A percentile compares a stretch with the other conserved stretches of the same genome.
Evolutionary conservation across 257 asterid species (phyloP).

Genomic region (Solanum raphanifolium): DNA sequence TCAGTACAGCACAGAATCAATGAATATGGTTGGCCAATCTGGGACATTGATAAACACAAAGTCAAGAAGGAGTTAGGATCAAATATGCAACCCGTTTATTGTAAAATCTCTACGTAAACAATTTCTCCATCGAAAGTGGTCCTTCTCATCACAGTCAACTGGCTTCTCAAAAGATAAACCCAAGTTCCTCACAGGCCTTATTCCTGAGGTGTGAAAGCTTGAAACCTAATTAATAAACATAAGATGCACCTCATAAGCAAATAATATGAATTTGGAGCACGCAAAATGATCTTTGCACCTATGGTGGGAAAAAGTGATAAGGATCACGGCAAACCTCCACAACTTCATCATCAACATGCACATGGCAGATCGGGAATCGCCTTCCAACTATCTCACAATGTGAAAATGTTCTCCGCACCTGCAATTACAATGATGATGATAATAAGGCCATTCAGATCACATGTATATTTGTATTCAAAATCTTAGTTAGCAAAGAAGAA

Average conservation of each 20-base stretch:
- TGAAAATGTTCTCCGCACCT: slow-evolving; percentile 16
- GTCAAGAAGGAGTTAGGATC: neutral
- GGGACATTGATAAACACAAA: neutral
- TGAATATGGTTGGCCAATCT: neutral
- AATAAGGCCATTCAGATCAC: neutral
- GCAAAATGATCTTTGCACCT: neutral
- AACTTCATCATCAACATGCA: slow-evolving; percentile 13
- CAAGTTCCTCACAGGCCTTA: slow-evolving; percentile 5
- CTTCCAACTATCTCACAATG: slow-evolving; percentile 18
- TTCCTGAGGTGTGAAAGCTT: slow-evolving; percentile 20
- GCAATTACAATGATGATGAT: neutral
- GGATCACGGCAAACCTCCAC: slow-evolving; percentile 9
- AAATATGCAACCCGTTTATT: slow-evolving; percentile 18
- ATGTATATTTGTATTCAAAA: neutral
- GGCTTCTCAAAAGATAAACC: neutral
- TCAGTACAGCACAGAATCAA: neutral
- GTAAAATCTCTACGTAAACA: slow-evolving; percentile 24
- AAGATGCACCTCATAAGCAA: neutral
- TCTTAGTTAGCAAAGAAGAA: neutral
- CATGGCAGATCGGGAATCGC: slow-evolving; percentile 24
- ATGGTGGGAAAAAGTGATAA: neutral
- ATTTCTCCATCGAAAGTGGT: slow-evolving; percentile 22
- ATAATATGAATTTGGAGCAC: neutral
- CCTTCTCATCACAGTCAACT: slow-evolving; percentile 9
- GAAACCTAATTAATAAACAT: slow-evolving; percentile 16